Percentiles rank a stretch among this genome's conserved stretches.
These are phyloP conservation scores for Solanum hybrid DNA, from an alignment of 305 asterid genomes.

Conservation along the genomic window DNA sequence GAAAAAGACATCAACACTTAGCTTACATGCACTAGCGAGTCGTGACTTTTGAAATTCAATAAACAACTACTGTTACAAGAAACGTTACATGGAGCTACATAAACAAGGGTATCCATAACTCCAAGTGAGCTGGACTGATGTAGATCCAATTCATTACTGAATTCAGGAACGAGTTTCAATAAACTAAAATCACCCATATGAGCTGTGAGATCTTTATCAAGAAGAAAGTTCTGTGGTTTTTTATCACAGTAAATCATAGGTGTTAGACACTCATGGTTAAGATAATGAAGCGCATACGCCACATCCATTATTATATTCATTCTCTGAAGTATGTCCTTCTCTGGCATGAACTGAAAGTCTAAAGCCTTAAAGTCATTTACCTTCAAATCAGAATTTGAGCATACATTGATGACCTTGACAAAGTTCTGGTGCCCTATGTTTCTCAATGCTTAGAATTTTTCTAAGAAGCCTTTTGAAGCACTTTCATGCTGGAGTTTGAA, in stretches of 20 bases:
- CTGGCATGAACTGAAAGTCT: conserved; percentile 15
- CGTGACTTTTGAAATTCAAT: no score
- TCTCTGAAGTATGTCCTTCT: conserved; percentile 17
- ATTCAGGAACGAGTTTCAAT: conserved; percentile 12
- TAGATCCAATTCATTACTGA: no score
- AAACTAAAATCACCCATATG: conserved; percentile 26
- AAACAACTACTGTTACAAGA: no score
- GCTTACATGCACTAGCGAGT: no score
- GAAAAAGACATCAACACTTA: no score
- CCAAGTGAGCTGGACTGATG: no score
- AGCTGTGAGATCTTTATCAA: conserved; percentile 18
- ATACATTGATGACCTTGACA: conserved; percentile 24
- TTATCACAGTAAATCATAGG: conserved; percentile 22
- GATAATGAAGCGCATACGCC: conserved; percentile 26
- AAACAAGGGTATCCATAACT: no score
- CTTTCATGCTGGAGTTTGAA: conserved; percentile 19
- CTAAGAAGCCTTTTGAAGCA: conserved; percentile 25
- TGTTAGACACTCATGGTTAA: conserved; percentile 22
- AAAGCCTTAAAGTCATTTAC: conserved; percentile 30
- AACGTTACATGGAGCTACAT: no score
- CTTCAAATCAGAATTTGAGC: conserved; percentile 25
- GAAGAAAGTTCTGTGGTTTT: conserved; percentile 29
- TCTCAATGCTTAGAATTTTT: conserved; percentile 33
- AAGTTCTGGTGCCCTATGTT: conserved; percentile 26
- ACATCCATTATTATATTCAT: conserved; percentile 16